Percentiles rank a stretch among this genome's conserved stretches.
Conservation (phyloP, 2,329 filamentous ascomycete species). For the Trichophyton verrucosum region DNA sequence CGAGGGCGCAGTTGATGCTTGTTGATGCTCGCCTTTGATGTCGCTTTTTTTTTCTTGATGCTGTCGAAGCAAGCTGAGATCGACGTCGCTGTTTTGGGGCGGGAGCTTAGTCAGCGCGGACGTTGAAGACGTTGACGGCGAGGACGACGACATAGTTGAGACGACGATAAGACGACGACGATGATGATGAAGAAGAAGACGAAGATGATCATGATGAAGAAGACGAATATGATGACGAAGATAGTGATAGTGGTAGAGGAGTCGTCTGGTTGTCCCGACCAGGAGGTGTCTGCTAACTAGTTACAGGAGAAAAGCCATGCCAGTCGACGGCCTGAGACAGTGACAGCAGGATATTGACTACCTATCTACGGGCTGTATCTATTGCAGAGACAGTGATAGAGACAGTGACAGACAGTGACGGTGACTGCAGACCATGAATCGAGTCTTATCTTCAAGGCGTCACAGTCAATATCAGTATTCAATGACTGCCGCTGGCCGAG, state of each 20-base stretch:
- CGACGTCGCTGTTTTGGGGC: conserved; percentile 4
- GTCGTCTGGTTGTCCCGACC: too few species aligned
- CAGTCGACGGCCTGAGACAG: background rate
- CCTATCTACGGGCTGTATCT: background rate
- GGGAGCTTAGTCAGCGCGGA: background rate
- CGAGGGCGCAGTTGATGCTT: background rate
- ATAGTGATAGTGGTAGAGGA: background rate
- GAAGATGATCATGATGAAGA: too few species aligned
- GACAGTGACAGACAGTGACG: background rate
- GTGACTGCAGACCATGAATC: background rate
- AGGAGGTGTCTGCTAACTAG: background rate
- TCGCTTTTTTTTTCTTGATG: background rate
- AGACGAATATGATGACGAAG: background rate
- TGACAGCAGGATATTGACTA: background rate
- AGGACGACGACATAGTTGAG: background rate
- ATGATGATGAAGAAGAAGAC: background rate
- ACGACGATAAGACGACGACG: background rate
- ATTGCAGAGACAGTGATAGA: background rate
- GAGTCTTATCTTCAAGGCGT: background rate
- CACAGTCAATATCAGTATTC: background rate
- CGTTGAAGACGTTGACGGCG: background rate
- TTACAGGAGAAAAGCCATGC: too few species aligned
- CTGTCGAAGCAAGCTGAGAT: background rate
- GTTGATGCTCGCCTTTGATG: background rate
- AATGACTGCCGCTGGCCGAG: background rate